These are phyloP conservation scores for Arthrobotrys iridis DNA, from an alignment of 2,329 filamentous ascomycete species.

Conservation along the genomic window DNA sequence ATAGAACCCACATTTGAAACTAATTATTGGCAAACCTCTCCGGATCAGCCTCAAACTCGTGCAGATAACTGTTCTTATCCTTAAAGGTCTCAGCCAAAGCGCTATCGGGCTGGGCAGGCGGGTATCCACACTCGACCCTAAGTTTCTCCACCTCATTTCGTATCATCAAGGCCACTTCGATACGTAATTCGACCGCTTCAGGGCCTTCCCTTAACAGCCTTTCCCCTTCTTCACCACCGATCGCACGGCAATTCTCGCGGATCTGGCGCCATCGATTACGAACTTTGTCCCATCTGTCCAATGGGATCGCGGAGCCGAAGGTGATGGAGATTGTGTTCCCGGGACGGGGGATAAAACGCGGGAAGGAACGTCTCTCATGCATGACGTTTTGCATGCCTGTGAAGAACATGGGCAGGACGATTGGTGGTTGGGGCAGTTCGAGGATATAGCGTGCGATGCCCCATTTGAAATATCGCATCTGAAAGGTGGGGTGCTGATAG, in stretches of 20 bases:
- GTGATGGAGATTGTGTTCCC: conserved; percentile 76
- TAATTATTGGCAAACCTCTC: conserved; percentile 50
- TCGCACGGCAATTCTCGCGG: conserved; percentile 66
- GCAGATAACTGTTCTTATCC: conserved; percentile 35
- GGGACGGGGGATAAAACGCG: conserved; percentile 80
- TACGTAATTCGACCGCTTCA: conserved; percentile 80
- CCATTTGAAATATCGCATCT: conserved; percentile 98
- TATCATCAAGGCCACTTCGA: conserved; percentile 81
- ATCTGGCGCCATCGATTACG: conserved; percentile 78
- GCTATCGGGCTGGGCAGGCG: conserved; percentile 81
- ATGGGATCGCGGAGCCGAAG: conserved; percentile 81
- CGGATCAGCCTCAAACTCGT: conserved; percentile 44
- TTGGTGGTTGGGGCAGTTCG: conserved; percentile 85
- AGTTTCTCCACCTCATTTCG: conserved; percentile 83
- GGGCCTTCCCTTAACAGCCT: conserved; percentile 67
- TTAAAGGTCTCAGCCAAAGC: conserved; percentile 79
- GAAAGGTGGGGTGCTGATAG: conserved; percentile 81
- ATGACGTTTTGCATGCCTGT: conserved; percentile 89
- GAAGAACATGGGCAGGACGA: conserved; percentile 92
- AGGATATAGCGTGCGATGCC: conserved; percentile 90
- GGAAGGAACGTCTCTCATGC: conserved; percentile 82
- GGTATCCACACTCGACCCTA: conserved; percentile 74
- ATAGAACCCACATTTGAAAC: neutral
- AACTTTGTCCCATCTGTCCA: conserved; percentile 76
- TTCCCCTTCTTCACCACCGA: conserved; percentile 60